These are phyloP conservation scores for Exserohilum turcica DNA, from an alignment of 2,329 filamentous ascomycete genomes.

Conservation along the genomic window DNA sequence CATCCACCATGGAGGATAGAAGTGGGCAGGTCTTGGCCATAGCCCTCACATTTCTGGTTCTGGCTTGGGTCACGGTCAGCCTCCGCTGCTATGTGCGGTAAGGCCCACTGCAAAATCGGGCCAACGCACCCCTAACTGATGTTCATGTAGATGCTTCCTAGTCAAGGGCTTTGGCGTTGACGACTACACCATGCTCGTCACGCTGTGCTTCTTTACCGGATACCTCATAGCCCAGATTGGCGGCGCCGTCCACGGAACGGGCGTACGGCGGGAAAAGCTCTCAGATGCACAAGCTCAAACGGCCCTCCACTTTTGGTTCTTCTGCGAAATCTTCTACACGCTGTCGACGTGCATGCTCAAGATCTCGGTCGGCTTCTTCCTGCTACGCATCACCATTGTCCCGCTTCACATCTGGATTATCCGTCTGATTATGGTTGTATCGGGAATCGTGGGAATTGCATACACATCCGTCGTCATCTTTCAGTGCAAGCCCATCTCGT, in stretches of 20 bases:
- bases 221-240: conserved; percentile 39
- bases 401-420: conserved; percentile 53
- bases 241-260: conserved; percentile 47
- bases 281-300: conserved; percentile 32
- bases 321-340: conserved; percentile 60
- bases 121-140: conserved; percentile 7
- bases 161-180: conserved; percentile 49
- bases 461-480: conserved; percentile 58
- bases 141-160: conserved; percentile 29
- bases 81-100: conserved; percentile 48
- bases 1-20: conserved; percentile 30
- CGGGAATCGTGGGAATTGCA: conserved; percentile 51
- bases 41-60: conserved; percentile 44
- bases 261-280: conserved; percentile 40
- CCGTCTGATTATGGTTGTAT: conserved; percentile 52
- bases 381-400: conserved; percentile 57
- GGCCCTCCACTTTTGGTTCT: conserved; percentile 54
- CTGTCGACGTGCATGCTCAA: conserved; percentile 55
- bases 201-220: conserved; percentile 46
- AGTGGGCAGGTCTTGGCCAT: conserved; percentile 34
- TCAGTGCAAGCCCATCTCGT: conserved; percentile 57
- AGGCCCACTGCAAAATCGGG: conserved; percentile 6
- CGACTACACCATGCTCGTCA: conserved; percentile 49
- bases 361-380: conserved; percentile 57
- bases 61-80: conserved; percentile 47